Evolutionary conservation across 257 asterid genomes (phyloP).

Genomic region (Asclepias syriaca): DNA sequence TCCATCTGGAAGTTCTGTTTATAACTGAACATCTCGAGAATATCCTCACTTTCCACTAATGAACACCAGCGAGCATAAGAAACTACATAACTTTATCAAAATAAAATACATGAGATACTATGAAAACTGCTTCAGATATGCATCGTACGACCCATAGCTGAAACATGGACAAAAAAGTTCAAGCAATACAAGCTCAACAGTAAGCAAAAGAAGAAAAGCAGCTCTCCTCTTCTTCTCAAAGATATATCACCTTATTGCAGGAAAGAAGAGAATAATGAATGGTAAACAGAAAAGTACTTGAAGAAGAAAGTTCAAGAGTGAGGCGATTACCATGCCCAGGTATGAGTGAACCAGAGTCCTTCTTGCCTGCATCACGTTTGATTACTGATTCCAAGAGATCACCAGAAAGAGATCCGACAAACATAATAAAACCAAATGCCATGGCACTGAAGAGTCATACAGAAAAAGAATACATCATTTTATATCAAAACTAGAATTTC

Average conservation of each 20-base stretch:
- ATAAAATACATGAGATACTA: background rate
- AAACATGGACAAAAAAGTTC: background rate
- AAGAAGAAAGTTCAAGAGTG: background rate
- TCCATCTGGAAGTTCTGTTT: background rate
- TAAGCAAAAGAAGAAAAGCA: background rate
- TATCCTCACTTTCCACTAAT: background rate
- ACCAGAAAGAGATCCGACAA: conserved; percentile 91
- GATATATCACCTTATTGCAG: background rate
- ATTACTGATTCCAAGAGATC: conserved; percentile 94
- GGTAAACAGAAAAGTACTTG: background rate
- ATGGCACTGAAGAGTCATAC: conserved; percentile 51
- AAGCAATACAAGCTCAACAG: background rate
- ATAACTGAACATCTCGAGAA: background rate
- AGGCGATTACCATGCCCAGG: conserved; percentile 85
- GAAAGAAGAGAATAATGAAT: background rate
- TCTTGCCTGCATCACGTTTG: conserved; percentile 98
- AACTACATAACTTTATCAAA: background rate
- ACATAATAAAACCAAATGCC: conserved; percentile 75
- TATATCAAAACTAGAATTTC: background rate
- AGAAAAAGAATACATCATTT: background rate
- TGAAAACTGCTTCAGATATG: background rate
- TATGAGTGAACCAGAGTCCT: conserved; percentile 95
- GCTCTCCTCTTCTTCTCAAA: background rate
- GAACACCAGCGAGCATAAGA: background rate
- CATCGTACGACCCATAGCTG: background rate